Evolutionary conservation across 2,329 filamentous ascomycete genomes (phyloP), one percentile per base, ranked within the genome.

Genomic region (Phialophora tarda): DNA sequence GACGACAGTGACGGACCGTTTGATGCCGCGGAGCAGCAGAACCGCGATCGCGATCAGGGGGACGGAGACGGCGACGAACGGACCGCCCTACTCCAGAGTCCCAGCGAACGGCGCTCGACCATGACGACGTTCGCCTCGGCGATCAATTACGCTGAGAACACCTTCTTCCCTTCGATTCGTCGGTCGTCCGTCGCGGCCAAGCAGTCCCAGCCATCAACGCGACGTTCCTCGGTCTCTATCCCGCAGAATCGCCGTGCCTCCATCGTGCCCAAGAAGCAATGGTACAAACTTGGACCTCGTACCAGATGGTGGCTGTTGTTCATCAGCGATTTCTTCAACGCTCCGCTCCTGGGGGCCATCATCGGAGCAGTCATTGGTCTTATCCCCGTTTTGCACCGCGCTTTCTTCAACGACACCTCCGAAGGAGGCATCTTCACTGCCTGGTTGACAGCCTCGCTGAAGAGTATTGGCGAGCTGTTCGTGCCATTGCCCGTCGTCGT

Each of bases 361-460:
- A 74, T 86, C 1, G 88, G 88, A 4, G 82, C 82, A 1, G 72
- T 88, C 17, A 81, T 91, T 30, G 88, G 88, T 0, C 78, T 91
- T 1, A 80, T 84, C 0, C 87, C 88, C 0, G 72, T 82, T 0
- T 78, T 91, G 0, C 88, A 90, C 71, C 76, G 76, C 2, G 82
- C 85, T 1, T 90, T 91, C 76, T 91, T 91, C 78, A 81, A 77
- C 59, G 76, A 82, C 12, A 82, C 82, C 8, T 75, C 84, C 7
- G 78, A 88, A 4, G 88, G 88, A 5, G 88, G 89, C 1, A 85
- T 88, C 63, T 84, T 90, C 71, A 87, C 85, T 23, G 88, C 88
- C 0, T 91, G 88, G 88, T 77, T 91, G 47, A 90, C 88, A 0
- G 81, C 82, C 0, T 84, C 85, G 0, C 76, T 90, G 23, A 82